Evolutionary conservation across 305 asterid genomes (phyloP).

Genomic region (Solanum chacoense): DNA sequence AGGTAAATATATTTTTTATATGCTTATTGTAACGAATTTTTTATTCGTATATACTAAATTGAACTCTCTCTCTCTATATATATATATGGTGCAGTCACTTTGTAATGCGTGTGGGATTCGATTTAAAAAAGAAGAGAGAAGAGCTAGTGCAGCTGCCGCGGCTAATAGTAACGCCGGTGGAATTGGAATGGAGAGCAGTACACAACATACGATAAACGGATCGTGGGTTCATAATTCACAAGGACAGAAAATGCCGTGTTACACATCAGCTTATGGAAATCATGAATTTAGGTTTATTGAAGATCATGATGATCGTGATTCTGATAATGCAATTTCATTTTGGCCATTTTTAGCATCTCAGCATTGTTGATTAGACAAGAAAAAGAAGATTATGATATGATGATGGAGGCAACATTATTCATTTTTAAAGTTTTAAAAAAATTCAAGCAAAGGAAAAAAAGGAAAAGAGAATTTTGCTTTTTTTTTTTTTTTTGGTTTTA

Average conservation of each 20-base stretch:
- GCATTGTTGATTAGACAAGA: not conserved
- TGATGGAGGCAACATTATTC: not conserved
- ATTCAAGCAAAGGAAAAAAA: not conserved
- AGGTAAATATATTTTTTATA: conserved; percentile 25
- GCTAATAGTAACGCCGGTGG: conserved; percentile 25
- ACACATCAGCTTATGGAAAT: conserved; percentile 34
- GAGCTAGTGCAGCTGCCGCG: conserved; percentile 60
- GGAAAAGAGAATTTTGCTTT: not conserved
- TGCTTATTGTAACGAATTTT: not conserved
- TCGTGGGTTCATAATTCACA: conserved; percentile 45
- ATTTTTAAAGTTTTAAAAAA: not conserved
- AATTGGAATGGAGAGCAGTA: not conserved
- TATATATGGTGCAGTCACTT: conserved; percentile 45
- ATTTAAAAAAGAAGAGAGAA: conserved; percentile 85
- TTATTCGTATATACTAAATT: not conserved
- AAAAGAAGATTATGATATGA: not conserved
- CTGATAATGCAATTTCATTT: conserved; percentile 36
- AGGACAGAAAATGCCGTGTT: conserved; percentile 33
- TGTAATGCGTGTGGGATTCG: conserved; percentile 98
- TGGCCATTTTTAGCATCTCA: conserved; percentile 31
- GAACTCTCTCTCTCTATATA: not conserved
- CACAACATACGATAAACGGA: conserved; percentile 27
- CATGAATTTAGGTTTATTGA: conserved; percentile 48
- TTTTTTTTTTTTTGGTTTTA: too few species aligned
- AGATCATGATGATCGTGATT: conserved; percentile 37